A percentile compares a stretch with the other conserved stretches of the same genome.
These are phyloP conservation scores for Pholiota molesta DNA, from an alignment of 768 basidiomycete species.

Conservation along the genomic window DNA sequence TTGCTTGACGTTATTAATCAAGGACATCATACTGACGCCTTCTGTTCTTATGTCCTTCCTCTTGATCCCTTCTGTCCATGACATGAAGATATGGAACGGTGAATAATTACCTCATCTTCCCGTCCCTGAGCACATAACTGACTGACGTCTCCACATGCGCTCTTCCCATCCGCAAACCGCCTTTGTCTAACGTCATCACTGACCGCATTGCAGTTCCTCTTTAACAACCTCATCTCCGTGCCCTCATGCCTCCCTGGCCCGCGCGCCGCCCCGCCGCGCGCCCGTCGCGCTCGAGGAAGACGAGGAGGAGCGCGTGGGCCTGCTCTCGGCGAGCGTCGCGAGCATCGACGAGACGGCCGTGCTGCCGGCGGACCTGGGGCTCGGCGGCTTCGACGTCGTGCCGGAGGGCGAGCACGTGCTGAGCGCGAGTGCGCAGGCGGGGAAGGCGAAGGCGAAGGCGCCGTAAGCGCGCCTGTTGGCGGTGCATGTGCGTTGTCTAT, in stretches of 20 bases:
- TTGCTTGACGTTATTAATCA: not conserved
- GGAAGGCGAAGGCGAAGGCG: not conserved
- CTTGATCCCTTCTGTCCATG: not conserved
- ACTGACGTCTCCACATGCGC: conserved; percentile 13
- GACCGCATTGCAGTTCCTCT: conserved; percentile 67
- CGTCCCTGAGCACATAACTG: conserved; percentile 9
- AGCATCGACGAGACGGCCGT: conserved; percentile 71
- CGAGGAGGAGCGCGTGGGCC: conserved; percentile 64
- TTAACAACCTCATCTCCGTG: conserved; percentile 77
- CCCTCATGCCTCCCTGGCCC: conserved; percentile 67
- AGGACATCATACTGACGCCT: not conserved
- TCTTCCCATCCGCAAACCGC: not conserved
- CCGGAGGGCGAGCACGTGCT: conserved; percentile 49
- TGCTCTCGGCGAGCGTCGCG: conserved; percentile 34
- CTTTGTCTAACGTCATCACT: conserved; percentile 6
- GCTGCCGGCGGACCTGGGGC: conserved; percentile 81
- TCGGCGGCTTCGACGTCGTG: conserved; percentile 82
- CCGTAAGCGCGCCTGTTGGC: not conserved
- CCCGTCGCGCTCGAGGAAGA: conserved; percentile 42
- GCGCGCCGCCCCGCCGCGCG: conserved; percentile 24
- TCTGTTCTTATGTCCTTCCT: conserved; percentile 9
- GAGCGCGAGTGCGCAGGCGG: conserved; percentile 11
- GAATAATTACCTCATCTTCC: conserved; percentile 24
- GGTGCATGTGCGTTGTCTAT: not conserved
- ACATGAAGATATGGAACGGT: conserved; percentile 81